These are phyloP conservation scores for Talaromyces verruculosus DNA, from an alignment of 2,329 filamentous ascomycete genomes.

Conservation along the genomic window DNA sequence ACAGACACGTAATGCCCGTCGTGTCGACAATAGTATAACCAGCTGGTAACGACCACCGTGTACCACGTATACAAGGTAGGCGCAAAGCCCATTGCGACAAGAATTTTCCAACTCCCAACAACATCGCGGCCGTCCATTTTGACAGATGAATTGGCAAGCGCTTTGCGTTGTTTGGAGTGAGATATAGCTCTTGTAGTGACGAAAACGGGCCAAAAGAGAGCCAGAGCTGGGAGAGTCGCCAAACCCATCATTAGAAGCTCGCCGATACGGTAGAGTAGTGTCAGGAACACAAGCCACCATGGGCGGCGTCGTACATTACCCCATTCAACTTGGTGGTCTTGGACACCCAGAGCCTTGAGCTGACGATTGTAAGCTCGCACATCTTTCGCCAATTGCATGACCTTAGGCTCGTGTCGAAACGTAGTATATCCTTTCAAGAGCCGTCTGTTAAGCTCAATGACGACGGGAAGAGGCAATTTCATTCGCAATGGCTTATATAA, in stretches of 20 bases:
- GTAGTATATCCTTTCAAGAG: conserved; percentile 87
- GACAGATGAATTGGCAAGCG: conserved; percentile 79
- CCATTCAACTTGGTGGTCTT: conserved; percentile 93
- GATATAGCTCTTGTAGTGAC: conserved; percentile 80
- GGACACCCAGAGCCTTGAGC: conserved; percentile 78
- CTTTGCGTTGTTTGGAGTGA: conserved; percentile 75
- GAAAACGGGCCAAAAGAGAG: conserved; percentile 86
- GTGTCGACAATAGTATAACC: conserved; percentile 76
- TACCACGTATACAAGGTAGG: conserved; percentile 81
- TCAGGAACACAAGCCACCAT: conserved; percentile 69
- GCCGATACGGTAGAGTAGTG: conserved; percentile 73
- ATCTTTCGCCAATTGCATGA: conserved; percentile 71
- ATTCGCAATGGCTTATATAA: conserved; percentile 93
- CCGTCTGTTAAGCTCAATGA: conserved; percentile 89
- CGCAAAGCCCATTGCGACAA: conserved; percentile 78
- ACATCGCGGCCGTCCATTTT: conserved; percentile 87
- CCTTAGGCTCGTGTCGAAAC: conserved; percentile 86
- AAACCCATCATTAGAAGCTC: conserved; percentile 75
- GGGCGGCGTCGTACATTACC: conserved; percentile 65
- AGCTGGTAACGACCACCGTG: conserved; percentile 69
- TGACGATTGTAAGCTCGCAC: conserved; percentile 85
- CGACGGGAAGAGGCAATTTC: conserved; percentile 85
- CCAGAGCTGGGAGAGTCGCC: conserved; percentile 78
- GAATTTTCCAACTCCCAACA: conserved; percentile 92
- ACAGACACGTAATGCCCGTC: conserved; percentile 54